Evolutionary conservation across 2,329 filamentous ascomycete genomes (phyloP).

Genomic region (Apiospora rasikravindrae): DNA sequence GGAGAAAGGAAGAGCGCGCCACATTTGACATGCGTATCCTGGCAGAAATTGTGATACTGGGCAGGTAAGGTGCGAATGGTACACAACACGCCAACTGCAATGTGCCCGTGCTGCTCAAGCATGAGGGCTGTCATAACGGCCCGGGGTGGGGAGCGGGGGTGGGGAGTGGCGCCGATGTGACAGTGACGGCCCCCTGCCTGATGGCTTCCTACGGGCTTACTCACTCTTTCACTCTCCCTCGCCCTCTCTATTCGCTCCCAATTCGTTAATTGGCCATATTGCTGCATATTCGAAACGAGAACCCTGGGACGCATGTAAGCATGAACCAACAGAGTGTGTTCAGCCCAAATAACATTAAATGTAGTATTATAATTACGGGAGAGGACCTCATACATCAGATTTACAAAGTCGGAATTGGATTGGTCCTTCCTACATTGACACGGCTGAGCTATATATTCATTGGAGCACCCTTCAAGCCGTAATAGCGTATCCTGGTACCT

Average conservation of each 20-base stretch:
- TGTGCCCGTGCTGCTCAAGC: background rate
- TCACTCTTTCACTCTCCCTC: background rate
- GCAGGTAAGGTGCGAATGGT: background rate
- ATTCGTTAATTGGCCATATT: background rate
- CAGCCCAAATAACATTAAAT: too few species aligned
- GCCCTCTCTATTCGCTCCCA: background rate
- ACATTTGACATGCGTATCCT: background rate
- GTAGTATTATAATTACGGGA: too few species aligned
- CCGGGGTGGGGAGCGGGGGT: background rate
- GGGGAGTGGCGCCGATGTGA: background rate
- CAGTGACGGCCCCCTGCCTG: background rate
- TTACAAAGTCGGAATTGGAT: too few species aligned
- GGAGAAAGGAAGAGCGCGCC: background rate
- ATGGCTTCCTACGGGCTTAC: background rate
- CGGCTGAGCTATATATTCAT: too few species aligned
- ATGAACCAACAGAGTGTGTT: background rate
- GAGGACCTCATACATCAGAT: too few species aligned
- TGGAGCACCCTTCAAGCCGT: too few species aligned
- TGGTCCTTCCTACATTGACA: too few species aligned
- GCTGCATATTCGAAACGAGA: background rate
- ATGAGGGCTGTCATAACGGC: background rate
- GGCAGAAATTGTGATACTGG: background rate
- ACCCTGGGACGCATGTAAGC: background rate
- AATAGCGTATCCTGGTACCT: too few species aligned
- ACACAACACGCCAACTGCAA: background rate